phyloP scores from a whole-genome alignment of 2,329 filamentous ascomycete genomes.

The Endothia cerciana region DNA sequence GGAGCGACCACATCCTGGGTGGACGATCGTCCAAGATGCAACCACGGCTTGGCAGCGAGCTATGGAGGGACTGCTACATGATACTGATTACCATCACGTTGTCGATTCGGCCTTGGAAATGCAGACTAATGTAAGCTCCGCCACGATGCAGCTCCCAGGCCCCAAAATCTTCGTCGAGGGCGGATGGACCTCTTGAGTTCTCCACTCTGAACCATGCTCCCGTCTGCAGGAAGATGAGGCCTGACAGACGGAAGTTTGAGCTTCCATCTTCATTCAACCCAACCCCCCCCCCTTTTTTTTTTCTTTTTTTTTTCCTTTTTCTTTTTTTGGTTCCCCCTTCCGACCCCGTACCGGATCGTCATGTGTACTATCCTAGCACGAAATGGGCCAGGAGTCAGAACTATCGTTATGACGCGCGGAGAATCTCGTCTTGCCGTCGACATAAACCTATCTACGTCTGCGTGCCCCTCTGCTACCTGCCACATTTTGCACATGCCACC shows the following conservation, averaged over 20 bases:
- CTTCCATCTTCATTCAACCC: too few species aligned
- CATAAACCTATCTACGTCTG: too few species aligned
- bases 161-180: neutral
- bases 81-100: constrained; percentile 2
- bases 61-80: neutral
- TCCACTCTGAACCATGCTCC: neutral
- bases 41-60: neutral
- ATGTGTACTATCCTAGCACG: neutral
- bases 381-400: too few species aligned
- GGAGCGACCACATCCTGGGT: neutral
- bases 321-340: too few species aligned
- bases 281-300: neutral
- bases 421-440: too few species aligned
- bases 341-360: neutral
- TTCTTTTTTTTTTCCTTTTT: too few species aligned
- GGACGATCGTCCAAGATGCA: neutral
- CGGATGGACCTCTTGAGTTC: neutral
- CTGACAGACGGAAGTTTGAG: neutral
- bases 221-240: neutral
- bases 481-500: neutral
- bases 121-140: constrained; percentile 14
- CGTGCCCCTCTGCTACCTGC: neutral
- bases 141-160: constrained; percentile 11
- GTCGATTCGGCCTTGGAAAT: constrained; percentile 14
- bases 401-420: too few species aligned